phyloP scores from a whole-genome alignment of 257 asterid genomes.

The Verbascum thapsus region DNA sequence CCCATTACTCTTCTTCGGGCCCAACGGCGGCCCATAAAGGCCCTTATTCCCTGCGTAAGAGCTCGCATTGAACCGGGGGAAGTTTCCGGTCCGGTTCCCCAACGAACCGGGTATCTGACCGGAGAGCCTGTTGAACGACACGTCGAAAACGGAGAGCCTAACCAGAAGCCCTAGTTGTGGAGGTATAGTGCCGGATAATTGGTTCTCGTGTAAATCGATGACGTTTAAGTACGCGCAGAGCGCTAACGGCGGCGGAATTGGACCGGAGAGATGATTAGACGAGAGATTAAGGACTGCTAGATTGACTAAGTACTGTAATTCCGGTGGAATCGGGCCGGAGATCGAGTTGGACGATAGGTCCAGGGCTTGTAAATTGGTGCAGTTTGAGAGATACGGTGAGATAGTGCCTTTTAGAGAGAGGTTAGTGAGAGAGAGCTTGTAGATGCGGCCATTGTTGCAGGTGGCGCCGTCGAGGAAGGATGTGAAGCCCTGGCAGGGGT shows the following conservation, averaged over 20 bases:
- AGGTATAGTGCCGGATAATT: conserved; percentile 72
- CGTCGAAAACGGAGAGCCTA: conserved; percentile 75
- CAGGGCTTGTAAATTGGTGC: conserved; percentile 87
- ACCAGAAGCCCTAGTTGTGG: conserved; percentile 77
- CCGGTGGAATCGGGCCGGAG: conserved; percentile 77
- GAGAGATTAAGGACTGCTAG: conserved; percentile 86
- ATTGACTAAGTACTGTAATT: conserved; percentile 70
- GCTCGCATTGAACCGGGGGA: conserved; percentile 61
- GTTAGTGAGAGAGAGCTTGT: conserved; percentile 71
- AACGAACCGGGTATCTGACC: conserved; percentile 75
- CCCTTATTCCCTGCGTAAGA: conserved; percentile 66
- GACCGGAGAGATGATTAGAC: conserved; percentile 62
- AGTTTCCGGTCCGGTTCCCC: conserved; percentile 73
- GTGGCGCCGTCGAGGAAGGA: conserved; percentile 84
- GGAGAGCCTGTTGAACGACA: conserved; percentile 64
- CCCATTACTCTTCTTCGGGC: conserved; percentile 62
- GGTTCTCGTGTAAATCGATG: conserved; percentile 83
- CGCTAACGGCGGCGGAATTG: conserved; percentile 70
- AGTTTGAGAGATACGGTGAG: conserved; percentile 85
- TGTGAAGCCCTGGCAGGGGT: conserved; percentile 77
- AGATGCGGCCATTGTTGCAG: conserved; percentile 94
- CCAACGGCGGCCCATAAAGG: conserved; percentile 72
- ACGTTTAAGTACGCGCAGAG: conserved; percentile 86
- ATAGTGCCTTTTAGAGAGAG: conserved; percentile 74
- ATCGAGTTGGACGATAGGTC: conserved; percentile 84